Conservation (phyloP, 2,329 filamentous ascomycete species). For the Penicillium sp. region DNA sequence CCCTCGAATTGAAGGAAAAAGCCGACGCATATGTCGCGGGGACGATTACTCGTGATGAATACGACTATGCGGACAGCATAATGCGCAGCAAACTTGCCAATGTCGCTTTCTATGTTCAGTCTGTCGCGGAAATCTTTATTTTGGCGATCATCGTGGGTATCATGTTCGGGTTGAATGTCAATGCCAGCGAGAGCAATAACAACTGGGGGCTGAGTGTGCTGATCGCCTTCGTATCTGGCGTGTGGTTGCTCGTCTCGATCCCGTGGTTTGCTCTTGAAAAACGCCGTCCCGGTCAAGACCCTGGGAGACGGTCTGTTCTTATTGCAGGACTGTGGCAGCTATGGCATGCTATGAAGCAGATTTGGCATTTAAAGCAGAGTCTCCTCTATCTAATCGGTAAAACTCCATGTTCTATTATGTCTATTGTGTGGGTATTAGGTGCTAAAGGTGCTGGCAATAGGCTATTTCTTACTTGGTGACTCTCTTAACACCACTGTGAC, state of each 20-base stretch:
- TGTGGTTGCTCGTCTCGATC: conserved; percentile 62
- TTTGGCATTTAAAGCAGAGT: conserved; percentile 65
- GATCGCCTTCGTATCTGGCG: conserved; percentile 62
- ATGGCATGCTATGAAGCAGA: conserved; percentile 55
- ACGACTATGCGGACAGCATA: conserved; percentile 60
- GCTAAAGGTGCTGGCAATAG: conserved; percentile 19
- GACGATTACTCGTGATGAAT: conserved; percentile 56
- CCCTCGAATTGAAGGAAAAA: conserved; percentile 48
- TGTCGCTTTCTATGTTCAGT: conserved; percentile 63
- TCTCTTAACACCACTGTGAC: conserved; percentile 68
- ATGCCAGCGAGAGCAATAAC: conserved; percentile 58
- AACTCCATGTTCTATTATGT: not conserved
- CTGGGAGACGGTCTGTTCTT: conserved; percentile 48
- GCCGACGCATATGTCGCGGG: conserved; percentile 52
- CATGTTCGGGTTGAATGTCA: conserved; percentile 60
- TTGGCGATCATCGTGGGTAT: conserved; percentile 64
- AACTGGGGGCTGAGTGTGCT: conserved; percentile 65
- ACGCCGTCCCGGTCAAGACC: conserved; percentile 57
- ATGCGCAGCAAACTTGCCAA: conserved; percentile 64
- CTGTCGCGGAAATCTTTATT: conserved; percentile 60
- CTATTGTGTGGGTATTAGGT: not conserved
- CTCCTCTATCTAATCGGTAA: conserved; percentile 61
- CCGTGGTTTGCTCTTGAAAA: conserved; percentile 68
- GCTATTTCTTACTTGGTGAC: conserved; percentile 68
- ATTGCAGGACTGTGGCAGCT: conserved; percentile 63